Evolutionary conservation across 2,329 filamentous ascomycete genomes (phyloP), one percentile per base, ranked within the genome.

Genomic region (Xylariaceae sp.): DNA sequence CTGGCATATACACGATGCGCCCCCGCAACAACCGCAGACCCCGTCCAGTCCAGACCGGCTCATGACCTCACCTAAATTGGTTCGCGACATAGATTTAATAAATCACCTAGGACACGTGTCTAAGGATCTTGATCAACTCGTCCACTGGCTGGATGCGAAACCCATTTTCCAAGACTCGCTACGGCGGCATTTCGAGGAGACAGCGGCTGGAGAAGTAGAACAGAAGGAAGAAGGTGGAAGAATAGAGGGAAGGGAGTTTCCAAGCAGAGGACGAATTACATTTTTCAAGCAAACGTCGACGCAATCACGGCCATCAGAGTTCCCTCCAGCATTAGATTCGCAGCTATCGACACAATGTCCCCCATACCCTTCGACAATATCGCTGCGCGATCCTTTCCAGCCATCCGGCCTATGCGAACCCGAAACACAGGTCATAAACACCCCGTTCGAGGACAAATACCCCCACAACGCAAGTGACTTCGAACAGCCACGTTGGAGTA

Each of bases 81-180:
- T 53, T 37, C 47, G 49, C 30, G 41, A 53, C 47, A 43, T 26
- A 37, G 12, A 12, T 39, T 43, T 49, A 9, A n/a, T 37, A 5
- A 12, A 21, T 9, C 26, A 26, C 41, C 22, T 34, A n/a, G 41
- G 32, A 9, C 48, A 49, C 12, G 55, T 54, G 18, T 12, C 49
- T 13, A 19, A 15, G 5, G 53, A 60, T 43, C 44, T 60, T 18
- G 57, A 58, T 15, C 41, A 37, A 4, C 52, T 60, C 34, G 48
- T 56, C 18, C 50, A 54, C 40, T 37, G 48, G 34, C 41, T 60
- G 22, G 53, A 56, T n/a, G 19, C 49, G 16, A 52, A 55, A 26
- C 55, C 52, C 16, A 55, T 58, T 15, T 49, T 56, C 21, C 57
- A 56, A n/a, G 55, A 58, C 15, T 46, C 53, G 16, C 19, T 55